phyloP scores from a whole-genome alignment of 140 eudicot species.

The Erigeron philadelphicus region DNA sequence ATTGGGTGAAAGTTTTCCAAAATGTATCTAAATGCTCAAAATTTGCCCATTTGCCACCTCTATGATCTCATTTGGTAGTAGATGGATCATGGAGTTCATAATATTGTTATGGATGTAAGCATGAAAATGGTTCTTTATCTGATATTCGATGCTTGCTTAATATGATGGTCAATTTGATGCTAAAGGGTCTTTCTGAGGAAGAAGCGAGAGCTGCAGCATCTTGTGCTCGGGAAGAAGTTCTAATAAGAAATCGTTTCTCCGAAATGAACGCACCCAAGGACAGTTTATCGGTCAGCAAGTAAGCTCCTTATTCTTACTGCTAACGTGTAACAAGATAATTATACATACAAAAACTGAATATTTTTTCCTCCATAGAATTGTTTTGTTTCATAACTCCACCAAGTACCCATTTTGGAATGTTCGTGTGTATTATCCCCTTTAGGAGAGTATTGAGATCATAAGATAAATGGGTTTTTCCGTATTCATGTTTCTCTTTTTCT shows the following conservation, averaged over 20 bases:
- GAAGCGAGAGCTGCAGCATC: constrained; percentile 98
- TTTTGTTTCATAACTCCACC: background rate
- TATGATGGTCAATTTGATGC: constrained; percentile 17
- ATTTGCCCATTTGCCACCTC: background rate
- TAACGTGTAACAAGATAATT: too few relatives aligned
- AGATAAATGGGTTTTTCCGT: background rate
- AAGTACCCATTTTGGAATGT: background rate
- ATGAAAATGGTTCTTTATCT: background rate
- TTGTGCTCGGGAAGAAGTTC: constrained; percentile 94
- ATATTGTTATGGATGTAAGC: constrained; percentile 4
- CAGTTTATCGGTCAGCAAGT: constrained; percentile 83
- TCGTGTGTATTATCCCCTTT: background rate
- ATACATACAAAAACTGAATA: background rate
- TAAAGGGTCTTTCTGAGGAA: constrained; percentile 93
- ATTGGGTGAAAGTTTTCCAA: background rate
- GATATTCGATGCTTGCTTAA: background rate
- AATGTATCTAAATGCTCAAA: background rate
- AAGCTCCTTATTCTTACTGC: constrained; percentile 22
- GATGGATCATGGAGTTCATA: background rate
- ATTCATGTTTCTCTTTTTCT: constrained; percentile 3
- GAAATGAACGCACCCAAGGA: constrained; percentile 99
- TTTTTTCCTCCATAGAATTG: background rate
- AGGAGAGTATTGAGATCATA: background rate
- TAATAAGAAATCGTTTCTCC: constrained; percentile 89
- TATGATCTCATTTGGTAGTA: background rate